Evolutionary conservation across 2,329 filamentous ascomycete species (phyloP).

Genomic region (Ustulina deusta): DNA sequence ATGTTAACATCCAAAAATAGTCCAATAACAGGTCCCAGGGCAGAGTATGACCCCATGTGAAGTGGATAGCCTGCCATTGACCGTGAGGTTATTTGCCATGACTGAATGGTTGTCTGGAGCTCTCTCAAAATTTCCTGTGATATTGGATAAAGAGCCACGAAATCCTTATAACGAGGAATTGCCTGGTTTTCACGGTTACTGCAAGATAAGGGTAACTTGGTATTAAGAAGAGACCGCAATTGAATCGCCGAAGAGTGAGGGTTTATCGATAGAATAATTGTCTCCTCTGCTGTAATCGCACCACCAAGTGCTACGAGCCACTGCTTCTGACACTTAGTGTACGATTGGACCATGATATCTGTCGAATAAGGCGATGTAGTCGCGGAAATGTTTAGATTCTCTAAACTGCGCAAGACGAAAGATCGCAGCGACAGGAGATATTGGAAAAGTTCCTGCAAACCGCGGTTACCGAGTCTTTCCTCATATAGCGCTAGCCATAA

Average conservation of each 20-base stretch:
- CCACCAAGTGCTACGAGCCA: slow-evolving; percentile 16
- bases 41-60: slow-evolving; percentile 30
- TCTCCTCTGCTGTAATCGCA: not conserved
- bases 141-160: slow-evolving; percentile 18
- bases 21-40: slow-evolving; percentile 32
- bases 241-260: not conserved
- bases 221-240: not conserved
- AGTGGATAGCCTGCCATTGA: slow-evolving; percentile 30
- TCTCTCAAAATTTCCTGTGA: slow-evolving; percentile 1
- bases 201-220: not conserved
- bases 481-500: slow-evolving; percentile 33
- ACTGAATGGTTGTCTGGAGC: slow-evolving; percentile 19
- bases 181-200: too few species aligned
- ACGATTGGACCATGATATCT: slow-evolving; percentile 20
- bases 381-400: not conserved
- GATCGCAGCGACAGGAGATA: slow-evolving; percentile 16
- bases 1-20: slow-evolving; percentile 27
- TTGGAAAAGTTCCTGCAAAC: slow-evolving; percentile 17
- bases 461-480: slow-evolving; percentile 16
- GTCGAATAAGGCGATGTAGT: slow-evolving; percentile 11
- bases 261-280: slow-evolving; percentile 19
- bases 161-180: slow-evolving; percentile 2
- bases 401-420: slow-evolving; percentile 1
- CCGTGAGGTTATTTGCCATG: slow-evolving; percentile 30
- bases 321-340: slow-evolving; percentile 9